Evolutionary conservation across 768 basidiomycete species (phyloP).

Genomic region (Kwoniella botswanensis): DNA sequence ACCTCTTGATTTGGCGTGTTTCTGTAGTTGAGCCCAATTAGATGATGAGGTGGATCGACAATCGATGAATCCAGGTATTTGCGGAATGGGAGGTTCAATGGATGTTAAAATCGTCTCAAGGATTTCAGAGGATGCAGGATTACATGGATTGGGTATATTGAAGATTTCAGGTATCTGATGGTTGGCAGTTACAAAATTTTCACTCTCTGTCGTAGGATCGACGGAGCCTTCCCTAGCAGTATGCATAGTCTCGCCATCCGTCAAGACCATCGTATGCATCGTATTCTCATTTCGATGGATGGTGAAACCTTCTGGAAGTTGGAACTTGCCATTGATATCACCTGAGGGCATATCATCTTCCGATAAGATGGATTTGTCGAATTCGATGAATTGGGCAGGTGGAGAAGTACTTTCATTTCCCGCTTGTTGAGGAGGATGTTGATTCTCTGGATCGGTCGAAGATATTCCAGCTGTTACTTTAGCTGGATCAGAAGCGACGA

Average conservation of each 20-base stretch:
- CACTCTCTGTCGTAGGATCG: constrained; percentile 21
- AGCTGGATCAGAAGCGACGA: constrained; percentile 47
- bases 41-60: constrained; percentile 58
- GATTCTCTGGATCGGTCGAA: constrained; percentile 32
- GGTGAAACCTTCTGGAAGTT: constrained; percentile 56
- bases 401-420: constrained; percentile 22
- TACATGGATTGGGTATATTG: constrained; percentile 79
- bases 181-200: constrained; percentile 28
- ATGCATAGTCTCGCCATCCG: constrained; percentile 36
- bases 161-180: neutral
- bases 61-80: constrained; percentile 55
- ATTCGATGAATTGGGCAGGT: constrained; percentile 8
- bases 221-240: constrained; percentile 24
- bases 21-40: constrained; percentile 73
- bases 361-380: constrained; percentile 12
- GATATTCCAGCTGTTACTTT: neutral
- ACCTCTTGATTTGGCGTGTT: constrained; percentile 64
- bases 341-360: constrained; percentile 34
- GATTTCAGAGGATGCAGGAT: constrained; percentile 75
- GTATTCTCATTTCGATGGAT: constrained; percentile 38
- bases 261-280: constrained; percentile 36
- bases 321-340: constrained; percentile 33
- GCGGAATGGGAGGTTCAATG: constrained; percentile 62
- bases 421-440: constrained; percentile 8
- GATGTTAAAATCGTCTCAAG: constrained; percentile 68